phyloP scores from a whole-genome alignment of 345 rosid species.

The Boechera retrofracta region DNA sequence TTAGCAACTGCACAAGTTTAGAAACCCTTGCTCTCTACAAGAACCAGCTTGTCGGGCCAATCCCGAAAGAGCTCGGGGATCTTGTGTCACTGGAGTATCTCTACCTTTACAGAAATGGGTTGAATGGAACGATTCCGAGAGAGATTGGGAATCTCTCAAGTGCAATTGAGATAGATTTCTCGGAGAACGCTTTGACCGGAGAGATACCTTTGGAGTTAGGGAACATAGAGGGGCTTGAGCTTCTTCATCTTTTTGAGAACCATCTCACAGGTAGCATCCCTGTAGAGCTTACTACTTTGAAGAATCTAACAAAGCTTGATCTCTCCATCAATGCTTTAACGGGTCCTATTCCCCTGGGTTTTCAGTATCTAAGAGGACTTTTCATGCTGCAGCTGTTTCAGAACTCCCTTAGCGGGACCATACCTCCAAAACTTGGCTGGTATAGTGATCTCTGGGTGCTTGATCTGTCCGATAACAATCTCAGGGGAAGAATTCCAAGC shows the following conservation, averaged over 20 bases:
- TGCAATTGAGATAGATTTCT: constrained; percentile 79
- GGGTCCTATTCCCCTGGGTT: constrained; percentile 74
- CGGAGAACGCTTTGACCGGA: constrained; percentile 74
- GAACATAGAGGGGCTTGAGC: constrained; percentile 57
- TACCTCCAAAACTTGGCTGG: constrained; percentile 74
- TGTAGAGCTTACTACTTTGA: constrained; percentile 64
- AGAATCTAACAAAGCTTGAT: constrained; percentile 75
- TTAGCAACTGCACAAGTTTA: constrained; percentile 72
- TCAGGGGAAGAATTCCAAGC: constrained; percentile 70
- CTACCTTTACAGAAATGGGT: constrained; percentile 70
- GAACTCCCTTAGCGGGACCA: constrained; percentile 67
- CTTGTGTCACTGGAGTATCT: constrained; percentile 53
- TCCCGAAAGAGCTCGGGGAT: constrained; percentile 69
- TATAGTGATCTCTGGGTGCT: constrained; percentile 77
- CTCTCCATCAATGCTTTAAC: constrained; percentile 77
- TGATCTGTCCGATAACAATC: constrained; percentile 71
- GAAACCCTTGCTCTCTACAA: constrained; percentile 72
- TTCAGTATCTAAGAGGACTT: constrained; percentile 66
- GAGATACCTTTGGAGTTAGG: constrained; percentile 75
- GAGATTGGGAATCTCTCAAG: constrained; percentile 78
- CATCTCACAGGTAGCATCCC: constrained; percentile 72
- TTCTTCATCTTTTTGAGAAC: constrained; percentile 89
- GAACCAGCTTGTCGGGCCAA: constrained; percentile 72
- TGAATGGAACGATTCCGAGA: constrained; percentile 79
- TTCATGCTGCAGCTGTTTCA: constrained; percentile 76